These are phyloP conservation scores for Trifolium fragiferum DNA, from an alignment of 306 rosid species.

Conservation along the genomic window DNA sequence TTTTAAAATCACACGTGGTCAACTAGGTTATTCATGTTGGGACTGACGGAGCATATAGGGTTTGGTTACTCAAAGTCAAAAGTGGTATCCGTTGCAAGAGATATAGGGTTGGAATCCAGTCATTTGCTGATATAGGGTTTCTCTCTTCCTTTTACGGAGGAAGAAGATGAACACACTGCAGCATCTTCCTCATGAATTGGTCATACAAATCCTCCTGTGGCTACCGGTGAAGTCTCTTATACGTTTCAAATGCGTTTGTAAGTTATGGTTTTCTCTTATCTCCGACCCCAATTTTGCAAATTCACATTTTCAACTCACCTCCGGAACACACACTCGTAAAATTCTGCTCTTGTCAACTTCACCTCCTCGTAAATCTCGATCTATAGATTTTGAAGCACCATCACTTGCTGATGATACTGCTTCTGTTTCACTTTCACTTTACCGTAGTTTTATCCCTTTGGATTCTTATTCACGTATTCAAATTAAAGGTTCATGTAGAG, in stretches of 20 bases:
- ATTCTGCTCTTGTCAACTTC: not conserved
- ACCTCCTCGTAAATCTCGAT: not conserved
- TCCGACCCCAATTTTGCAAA: not conserved
- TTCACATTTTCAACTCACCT: not conserved
- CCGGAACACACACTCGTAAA: not conserved
- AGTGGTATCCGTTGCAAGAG: too few relatives aligned
- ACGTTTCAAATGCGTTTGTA: not conserved
- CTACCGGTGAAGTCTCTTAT: slow-evolving; percentile 1
- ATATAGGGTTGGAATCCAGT: too few relatives aligned
- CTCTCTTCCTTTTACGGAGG: too few relatives aligned
- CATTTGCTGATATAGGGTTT: too few relatives aligned
- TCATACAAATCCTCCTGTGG: not conserved
- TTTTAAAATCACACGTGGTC: too few relatives aligned
- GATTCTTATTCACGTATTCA: too few relatives aligned
- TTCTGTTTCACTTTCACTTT: not conserved
- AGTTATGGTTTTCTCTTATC: slow-evolving; percentile 12
- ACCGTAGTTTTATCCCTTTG: not conserved
- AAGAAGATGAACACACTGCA: not conserved
- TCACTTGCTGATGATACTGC: not conserved
- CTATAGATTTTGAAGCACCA: not conserved
- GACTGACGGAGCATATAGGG: too few relatives aligned
- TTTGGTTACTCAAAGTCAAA: too few relatives aligned
- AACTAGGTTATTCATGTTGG: too few relatives aligned
- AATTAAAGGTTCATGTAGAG: slow-evolving; percentile 12
- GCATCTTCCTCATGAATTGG: not conserved